Percentiles rank a stretch among this genome's conserved stretches.
phyloP scores from a whole-genome alignment of 2,329 filamentous ascomycete genomes.

The Fusarium solani-melongenae region DNA sequence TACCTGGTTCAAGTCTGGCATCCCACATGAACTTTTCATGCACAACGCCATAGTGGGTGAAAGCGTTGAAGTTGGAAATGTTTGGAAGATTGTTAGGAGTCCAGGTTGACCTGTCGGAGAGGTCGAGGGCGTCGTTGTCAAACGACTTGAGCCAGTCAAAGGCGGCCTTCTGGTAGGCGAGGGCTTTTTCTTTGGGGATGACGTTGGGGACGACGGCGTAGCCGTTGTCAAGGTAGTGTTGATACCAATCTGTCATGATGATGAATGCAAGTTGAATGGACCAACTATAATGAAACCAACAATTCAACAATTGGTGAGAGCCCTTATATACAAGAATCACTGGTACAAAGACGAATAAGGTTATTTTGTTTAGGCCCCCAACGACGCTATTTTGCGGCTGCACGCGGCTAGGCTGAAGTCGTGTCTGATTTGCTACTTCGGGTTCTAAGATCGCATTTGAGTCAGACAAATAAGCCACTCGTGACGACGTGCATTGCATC shows the following conservation, averaged over 20 bases:
- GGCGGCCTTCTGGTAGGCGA: neutral
- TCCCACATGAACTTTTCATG: neutral
- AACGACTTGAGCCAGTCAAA: neutral
- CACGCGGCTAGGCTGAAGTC: neutral
- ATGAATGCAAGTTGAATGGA: neutral
- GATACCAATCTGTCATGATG: neutral
- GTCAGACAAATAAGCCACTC: neutral
- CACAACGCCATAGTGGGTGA: neutral
- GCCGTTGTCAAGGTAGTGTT: neutral
- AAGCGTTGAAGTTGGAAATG: neutral
- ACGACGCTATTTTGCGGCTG: neutral
- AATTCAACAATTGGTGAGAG: too few species aligned
- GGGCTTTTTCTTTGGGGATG: neutral
- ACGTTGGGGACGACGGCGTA: neutral
- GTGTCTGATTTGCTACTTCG: neutral
- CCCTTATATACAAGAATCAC: neutral
- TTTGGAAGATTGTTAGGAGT: neutral
- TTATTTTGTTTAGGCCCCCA: neutral
- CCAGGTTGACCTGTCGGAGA: neutral
- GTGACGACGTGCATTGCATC: neutral
- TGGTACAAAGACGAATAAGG: neutral
- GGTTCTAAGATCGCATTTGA: neutral
- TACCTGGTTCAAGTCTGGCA: neutral
- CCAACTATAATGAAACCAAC: neutral
- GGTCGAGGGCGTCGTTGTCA: neutral